Evolutionary conservation across 2,329 filamentous ascomycete species (phyloP).

Genomic region (Onygena corvina): DNA sequence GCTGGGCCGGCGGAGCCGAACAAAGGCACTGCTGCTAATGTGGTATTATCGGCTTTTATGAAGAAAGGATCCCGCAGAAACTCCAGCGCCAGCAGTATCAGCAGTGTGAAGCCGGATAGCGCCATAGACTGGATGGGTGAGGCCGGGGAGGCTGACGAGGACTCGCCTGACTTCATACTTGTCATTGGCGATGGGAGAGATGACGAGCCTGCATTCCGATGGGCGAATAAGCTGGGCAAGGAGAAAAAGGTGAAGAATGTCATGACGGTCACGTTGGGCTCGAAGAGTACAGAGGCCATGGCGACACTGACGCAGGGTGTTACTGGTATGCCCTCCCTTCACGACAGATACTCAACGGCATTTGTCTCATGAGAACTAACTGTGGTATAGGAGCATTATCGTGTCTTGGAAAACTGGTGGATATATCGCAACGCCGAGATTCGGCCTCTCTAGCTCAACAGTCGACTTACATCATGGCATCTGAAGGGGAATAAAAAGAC

Average conservation of each 20-base stretch:
- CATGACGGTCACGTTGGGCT: conserved; percentile 75
- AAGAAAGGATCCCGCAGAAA: conserved; percentile 32
- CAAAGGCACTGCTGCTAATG: conserved; percentile 69
- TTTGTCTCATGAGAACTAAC: conserved; percentile 8
- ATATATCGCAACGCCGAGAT: conserved; percentile 10
- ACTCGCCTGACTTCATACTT: conserved; percentile 67
- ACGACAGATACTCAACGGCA: neutral
- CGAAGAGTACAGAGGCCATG: conserved; percentile 74
- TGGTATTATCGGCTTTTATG: conserved; percentile 57
- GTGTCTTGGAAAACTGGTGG: conserved; percentile 16
- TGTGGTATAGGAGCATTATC: conserved; percentile 21
- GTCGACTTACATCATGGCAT: neutral
- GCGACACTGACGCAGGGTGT: conserved; percentile 82
- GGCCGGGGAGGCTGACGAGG: conserved; percentile 15
- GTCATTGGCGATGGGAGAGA: conserved; percentile 84
- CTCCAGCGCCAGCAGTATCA: neutral
- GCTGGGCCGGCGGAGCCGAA: conserved; percentile 80
- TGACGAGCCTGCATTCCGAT: conserved; percentile 86
- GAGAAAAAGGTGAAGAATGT: conserved; percentile 53
- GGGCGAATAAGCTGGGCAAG: conserved; percentile 67
- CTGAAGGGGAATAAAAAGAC: neutral
- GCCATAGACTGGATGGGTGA: neutral
- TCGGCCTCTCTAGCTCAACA: neutral
- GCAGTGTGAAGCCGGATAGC: neutral
- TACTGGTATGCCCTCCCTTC: conserved; percentile 51